Evolutionary conservation across 345 rosid species (phyloP).

Genomic region (Acer yangbiense): DNA sequence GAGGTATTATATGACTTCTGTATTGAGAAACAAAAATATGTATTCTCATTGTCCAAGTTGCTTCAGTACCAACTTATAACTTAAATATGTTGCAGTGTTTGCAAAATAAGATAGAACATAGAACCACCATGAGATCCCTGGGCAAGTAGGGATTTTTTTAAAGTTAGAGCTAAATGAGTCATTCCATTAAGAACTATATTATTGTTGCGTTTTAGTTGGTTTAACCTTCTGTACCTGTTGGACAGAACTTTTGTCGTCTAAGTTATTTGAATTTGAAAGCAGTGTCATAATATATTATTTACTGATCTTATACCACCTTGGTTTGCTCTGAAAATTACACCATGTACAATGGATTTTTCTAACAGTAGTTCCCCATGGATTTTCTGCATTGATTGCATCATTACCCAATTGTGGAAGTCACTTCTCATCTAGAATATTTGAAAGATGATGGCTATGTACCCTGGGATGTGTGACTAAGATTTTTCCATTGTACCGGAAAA

Average conservation of each 20-base stretch:
- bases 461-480: neutral
- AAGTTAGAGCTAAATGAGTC: neutral
- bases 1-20: constrained; percentile 54
- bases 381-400: neutral
- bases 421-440: neutral
- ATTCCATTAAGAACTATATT: neutral
- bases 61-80: neutral
- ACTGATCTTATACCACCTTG: neutral
- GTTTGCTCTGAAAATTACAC: neutral
- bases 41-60: neutral
- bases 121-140: neutral
- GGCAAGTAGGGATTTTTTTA: neutral
- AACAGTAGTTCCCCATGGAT: neutral
- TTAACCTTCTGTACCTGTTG: neutral
- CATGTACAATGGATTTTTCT: neutral
- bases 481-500: neutral
- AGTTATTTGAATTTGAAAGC: neutral
- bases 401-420: neutral
- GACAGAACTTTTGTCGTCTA: neutral
- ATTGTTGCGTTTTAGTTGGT: neutral
- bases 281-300: neutral
- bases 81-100: neutral
- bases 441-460: neutral
- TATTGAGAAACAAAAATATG: neutral
- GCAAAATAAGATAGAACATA: neutral